Evolutionary conservation across 1,284 basidiomycete species (phyloP), one percentile per base, ranked within the genome.

Genomic region (Moniliella sp.): DNA sequence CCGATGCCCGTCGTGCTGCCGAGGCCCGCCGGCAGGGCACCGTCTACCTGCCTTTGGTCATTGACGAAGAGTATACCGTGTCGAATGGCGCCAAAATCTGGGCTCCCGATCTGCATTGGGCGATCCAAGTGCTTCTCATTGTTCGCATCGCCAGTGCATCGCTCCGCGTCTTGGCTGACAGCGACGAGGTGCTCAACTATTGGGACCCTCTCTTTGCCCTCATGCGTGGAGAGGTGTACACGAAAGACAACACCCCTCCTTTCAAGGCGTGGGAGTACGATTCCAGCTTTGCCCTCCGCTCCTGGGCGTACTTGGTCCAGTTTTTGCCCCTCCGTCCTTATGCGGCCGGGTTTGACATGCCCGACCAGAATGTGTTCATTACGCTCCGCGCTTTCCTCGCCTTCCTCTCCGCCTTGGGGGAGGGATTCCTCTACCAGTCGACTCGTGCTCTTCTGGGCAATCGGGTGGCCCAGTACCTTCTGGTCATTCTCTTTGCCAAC

Each of bases 261-360:
- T 94, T 97, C 62, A 84, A 97, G 63, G 94, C 91, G 1, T 97
- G 91, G 91, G 91, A 97, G 58, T 75, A 81, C 4, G 80, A 84
- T 7, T 84, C 91, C 4, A 64, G 71, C 35, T 93, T 77, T 56
- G 75, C 83, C 4, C 76, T 99, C 42, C 69, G 91, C 39, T 86
- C 80, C 43, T 97, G 84, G 83, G 73, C 81, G 5, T 97, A 94
- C 61, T 86, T 62, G 54, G 72, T 28, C 49, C 74, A 14, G 69
- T 74, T 35, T 27, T 32, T 31, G 11, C 13, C 14, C 8, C 12
- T 33, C 12, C 8, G 9, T 5, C 5, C 5, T 19, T 9, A 12
- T 16, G 21, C 10, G 25, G 21, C n/a, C 10, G 25, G 21, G 2
- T 10, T n/a, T n/a, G n/a, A n/a, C n/a, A n/a, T 23, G 3, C 34